phyloP scores from a whole-genome alignment of 1,139 yeast species.

The Taphrina confusa region DNA sequence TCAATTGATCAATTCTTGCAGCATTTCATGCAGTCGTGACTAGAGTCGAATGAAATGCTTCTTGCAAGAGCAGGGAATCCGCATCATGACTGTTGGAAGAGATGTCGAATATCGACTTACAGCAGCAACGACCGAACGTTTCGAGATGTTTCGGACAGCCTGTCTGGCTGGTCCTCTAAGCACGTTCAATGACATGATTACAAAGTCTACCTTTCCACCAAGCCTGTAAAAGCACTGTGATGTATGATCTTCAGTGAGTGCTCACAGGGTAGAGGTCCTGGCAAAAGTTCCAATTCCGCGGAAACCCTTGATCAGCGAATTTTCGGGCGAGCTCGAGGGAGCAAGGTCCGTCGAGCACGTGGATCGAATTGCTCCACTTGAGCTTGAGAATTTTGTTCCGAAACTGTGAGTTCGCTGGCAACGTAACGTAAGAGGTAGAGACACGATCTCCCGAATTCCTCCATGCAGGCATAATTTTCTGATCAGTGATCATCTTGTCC shows the following conservation, averaged over 20 bases:
- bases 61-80: too few species aligned
- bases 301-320: constrained; percentile 22
- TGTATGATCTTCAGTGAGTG: constrained; percentile 10
- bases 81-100: background rate
- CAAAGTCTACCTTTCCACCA: background rate
- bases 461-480: too few species aligned
- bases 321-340: constrained; percentile 4
- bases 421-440: too few species aligned
- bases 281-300: constrained; percentile 22
- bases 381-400: background rate
- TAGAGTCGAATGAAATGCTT: too few species aligned
- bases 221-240: constrained; percentile 8
- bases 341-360: background rate
- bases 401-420: constrained; percentile 4
- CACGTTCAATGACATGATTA: constrained; percentile 32
- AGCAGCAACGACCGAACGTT: constrained; percentile 33
- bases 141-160: constrained; percentile 29
- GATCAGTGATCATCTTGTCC: too few species aligned
- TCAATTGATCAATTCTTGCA: too few species aligned
- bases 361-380: background rate
- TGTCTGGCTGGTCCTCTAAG: constrained; percentile 32
- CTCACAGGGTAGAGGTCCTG: constrained; percentile 13
- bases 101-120: constrained; percentile 15
- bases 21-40: too few species aligned
- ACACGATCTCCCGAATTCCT: too few species aligned